Evolutionary conservation across 2,329 filamentous ascomycete species (phyloP), one percentile per base, ranked within the genome.

Genomic region (Fusarium foetens): DNA sequence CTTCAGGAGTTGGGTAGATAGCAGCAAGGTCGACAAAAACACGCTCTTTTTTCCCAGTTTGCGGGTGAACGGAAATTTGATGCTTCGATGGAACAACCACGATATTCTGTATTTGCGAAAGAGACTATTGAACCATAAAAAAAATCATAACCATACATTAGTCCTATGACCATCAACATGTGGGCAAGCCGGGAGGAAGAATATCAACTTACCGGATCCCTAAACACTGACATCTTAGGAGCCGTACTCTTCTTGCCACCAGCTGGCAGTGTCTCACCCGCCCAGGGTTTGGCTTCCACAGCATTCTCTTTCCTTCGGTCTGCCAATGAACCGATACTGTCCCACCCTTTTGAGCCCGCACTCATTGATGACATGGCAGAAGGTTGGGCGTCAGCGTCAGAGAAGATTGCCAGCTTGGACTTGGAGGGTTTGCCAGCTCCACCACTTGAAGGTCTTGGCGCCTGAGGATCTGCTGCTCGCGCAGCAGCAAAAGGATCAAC

Each of bases 221-320:
- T 95, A 86, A 98, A 99, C 49, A 99, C 89, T 79, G 92, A 86
- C 91, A 99, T 92, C 86, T 98, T 98, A 59, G 91, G 87, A 45
- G 77, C 78, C 59, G 87, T 88, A 36, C 87, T 90, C 84, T 94
- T 93, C 84, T 94, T 96, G 76, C 94, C 95, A 45, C 93, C 94
- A 6, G 90, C 93, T 81, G 95, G 94, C 75, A 99, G 83, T 43
- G 93, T 98, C 84, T 98, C 94, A 31, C 96, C 96, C 16, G 87
- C 92, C 96, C 95, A 98, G 25, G 95, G 94, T 79, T 92, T 95
- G 16, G 95, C 90, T 79, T 95, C 94, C 73, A 95, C 85, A 11
- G 87, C 86, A 78, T 99, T 99, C 81, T 99, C 96, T 86, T 98
- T 99, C 86, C 94, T 97, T 54, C 96, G 89, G 68, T 97, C 93